A percentile compares a stretch with the other conserved stretches of the same genome.
phyloP scores from a whole-genome alignment of 495 filamentous ascomycete species.

The Aspergillus saccharolyticus region DNA sequence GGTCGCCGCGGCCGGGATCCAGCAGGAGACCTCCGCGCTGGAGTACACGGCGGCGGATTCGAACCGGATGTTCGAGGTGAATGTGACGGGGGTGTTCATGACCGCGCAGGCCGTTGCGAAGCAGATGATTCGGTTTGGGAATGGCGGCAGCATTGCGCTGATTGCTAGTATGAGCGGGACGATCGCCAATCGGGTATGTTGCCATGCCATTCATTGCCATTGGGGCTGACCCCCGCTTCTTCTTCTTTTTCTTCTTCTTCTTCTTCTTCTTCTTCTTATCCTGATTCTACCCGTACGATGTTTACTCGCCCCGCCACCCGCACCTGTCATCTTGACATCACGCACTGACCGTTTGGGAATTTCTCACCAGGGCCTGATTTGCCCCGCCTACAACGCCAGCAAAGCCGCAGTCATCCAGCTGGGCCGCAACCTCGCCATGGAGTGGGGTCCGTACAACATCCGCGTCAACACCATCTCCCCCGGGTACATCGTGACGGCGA shows the following conservation, averaged over 20 bases:
- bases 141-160: slow-evolving; percentile 65
- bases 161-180: slow-evolving; percentile 72
- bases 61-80: slow-evolving; percentile 67
- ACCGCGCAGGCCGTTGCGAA: slow-evolving; percentile 65
- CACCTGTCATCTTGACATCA: background rate
- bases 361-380: slow-evolving; percentile 54
- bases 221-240: slow-evolving; percentile 10
- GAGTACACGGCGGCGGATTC: slow-evolving; percentile 65
- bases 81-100: slow-evolving; percentile 75
- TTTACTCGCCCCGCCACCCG: background rate
- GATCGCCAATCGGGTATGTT: slow-evolving; percentile 59
- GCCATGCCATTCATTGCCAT: slow-evolving; percentile 5
- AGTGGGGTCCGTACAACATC: slow-evolving; percentile 85
- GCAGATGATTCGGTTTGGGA: slow-evolving; percentile 70
- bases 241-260: background rate
- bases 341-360: slow-evolving; percentile 1
- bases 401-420: slow-evolving; percentile 87
- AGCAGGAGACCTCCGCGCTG: slow-evolving; percentile 64
- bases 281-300: too few species aligned
- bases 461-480: slow-evolving; percentile 94
- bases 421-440: slow-evolving; percentile 74
- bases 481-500: slow-evolving; percentile 90
- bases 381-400: slow-evolving; percentile 83
- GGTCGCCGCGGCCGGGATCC: slow-evolving; percentile 71
- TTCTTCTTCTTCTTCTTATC: too few species aligned